Conservation (phyloP, 2,329 filamentous ascomycete species). For the Nemania bipapillata region DNA sequence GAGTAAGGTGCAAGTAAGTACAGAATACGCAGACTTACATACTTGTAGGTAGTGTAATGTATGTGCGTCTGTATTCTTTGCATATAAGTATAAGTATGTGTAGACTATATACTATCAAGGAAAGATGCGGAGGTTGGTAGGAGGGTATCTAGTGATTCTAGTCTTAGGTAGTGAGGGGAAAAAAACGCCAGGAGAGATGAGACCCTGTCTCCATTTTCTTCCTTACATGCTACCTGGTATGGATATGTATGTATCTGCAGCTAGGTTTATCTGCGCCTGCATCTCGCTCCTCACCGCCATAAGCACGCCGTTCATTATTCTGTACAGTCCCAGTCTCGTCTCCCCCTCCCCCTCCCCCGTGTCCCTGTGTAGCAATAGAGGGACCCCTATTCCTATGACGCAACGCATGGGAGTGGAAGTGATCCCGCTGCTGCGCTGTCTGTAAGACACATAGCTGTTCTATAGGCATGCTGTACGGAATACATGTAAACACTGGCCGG, state of each 20-base stretch:
- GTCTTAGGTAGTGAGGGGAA: conserved; percentile 31
- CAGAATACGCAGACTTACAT: too few relatives aligned
- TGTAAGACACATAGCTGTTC: too few relatives aligned
- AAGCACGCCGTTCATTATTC: conserved; percentile 13
- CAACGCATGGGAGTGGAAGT: neutral
- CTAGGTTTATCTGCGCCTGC: conserved; percentile 14
- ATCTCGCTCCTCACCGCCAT: conserved; percentile 35
- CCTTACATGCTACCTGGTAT: neutral
- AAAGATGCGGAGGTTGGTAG: conserved; percentile 29
- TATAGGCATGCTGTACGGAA: too few relatives aligned
- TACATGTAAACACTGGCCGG: neutral
- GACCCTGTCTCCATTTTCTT: conserved; percentile 22
- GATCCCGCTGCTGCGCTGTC: neutral
- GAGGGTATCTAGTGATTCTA: too few relatives aligned
- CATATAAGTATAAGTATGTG: neutral
- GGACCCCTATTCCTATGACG: conserved; percentile 19
- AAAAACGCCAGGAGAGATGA: neutral
- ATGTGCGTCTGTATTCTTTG: neutral
- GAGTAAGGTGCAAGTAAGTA: too few relatives aligned
- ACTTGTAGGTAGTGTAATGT: too few relatives aligned
- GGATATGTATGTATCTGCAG: too few relatives aligned
- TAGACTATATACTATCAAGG: neutral
- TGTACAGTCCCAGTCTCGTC: neutral
- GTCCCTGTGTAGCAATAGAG: too few relatives aligned
- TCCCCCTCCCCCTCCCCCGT: too few relatives aligned